Evolutionary conservation across 371 early-diverging fungal species (phyloP).

Genomic region (Syncephalastrum contaminatum): DNA sequence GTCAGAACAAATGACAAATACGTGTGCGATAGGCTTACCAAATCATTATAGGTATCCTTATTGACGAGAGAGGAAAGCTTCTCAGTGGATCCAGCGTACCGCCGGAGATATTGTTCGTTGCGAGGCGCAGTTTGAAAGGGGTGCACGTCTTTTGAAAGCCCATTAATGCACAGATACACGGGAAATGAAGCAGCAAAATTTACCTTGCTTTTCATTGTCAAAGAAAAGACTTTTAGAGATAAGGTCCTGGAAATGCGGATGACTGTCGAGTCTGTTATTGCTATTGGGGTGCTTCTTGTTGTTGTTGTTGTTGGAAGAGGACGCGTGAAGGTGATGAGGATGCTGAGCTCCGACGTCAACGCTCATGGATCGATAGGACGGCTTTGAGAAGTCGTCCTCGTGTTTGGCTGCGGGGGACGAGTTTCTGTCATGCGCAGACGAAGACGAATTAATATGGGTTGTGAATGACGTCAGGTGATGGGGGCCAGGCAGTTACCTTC

Average conservation of each 20-base stretch:
- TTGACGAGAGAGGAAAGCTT: slow-evolving; percentile 16
- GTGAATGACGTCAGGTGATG: background rate
- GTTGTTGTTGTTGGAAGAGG: slow-evolving; percentile 1
- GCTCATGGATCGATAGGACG: slow-evolving; percentile 29
- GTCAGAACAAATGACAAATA: background rate
- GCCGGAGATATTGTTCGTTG: slow-evolving; percentile 17
- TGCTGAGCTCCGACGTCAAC: slow-evolving; percentile 27
- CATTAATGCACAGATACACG: background rate
- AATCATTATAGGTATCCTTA: slow-evolving; percentile 18
- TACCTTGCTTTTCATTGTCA: slow-evolving; percentile 2
- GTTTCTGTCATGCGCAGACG: slow-evolving; percentile 9
- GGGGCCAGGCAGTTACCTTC: slow-evolving; percentile 12
- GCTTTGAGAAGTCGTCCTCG: slow-evolving; percentile 13
- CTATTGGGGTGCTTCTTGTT: background rate
- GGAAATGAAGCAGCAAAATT: background rate
- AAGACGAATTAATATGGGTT: background rate
- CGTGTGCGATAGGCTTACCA: slow-evolving; percentile 15
- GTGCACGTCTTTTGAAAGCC: slow-evolving; percentile 1
- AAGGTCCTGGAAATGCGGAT: slow-evolving; percentile 5
- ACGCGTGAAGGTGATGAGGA: slow-evolving; percentile 5
- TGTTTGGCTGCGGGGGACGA: slow-evolving; percentile 10
- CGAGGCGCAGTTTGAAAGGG: slow-evolving; percentile 8
- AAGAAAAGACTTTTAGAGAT: slow-evolving; percentile 8
- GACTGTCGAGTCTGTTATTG: slow-evolving; percentile 1
- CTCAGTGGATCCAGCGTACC: slow-evolving; percentile 22